Percentiles rank a stretch among this genome's conserved stretches.
Conservation (phyloP, 2,329 filamentous ascomycete species). For the Cryphonectria carpinicola region DNA sequence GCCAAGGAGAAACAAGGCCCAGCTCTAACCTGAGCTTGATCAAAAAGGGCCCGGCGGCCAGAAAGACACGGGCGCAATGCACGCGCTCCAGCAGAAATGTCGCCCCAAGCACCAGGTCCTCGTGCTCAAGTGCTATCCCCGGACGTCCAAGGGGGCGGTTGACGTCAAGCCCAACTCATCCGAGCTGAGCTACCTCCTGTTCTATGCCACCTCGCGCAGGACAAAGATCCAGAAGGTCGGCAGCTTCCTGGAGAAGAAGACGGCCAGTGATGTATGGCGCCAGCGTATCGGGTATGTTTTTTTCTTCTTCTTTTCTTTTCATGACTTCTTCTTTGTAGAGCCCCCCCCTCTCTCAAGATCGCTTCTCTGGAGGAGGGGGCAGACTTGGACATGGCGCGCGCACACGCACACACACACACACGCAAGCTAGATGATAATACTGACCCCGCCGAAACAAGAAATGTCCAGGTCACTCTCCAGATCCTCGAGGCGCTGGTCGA, state of each 20-base stretch:
- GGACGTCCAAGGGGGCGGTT: slow-evolving; percentile 85
- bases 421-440: not conserved
- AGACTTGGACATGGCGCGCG: too few relatives aligned
- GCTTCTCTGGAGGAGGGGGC: too few relatives aligned
- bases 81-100: slow-evolving; percentile 68
- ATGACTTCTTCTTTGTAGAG: not conserved
- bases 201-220: slow-evolving; percentile 91
- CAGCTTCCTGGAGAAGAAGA: slow-evolving; percentile 92
- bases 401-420: too few relatives aligned
- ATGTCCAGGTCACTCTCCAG: slow-evolving; percentile 92
- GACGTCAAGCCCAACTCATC: slow-evolving; percentile 96
- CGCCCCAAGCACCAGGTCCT: slow-evolving; percentile 97
- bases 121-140: slow-evolving; percentile 94
- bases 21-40: not conserved
- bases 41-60: not conserved
- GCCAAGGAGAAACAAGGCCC: not conserved
- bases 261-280: slow-evolving; percentile 87
- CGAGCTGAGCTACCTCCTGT: slow-evolving; percentile 94
- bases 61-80: slow-evolving; percentile 50
- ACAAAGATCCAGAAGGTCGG: slow-evolving; percentile 97
- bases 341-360: not conserved
- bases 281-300: slow-evolving; percentile 76
- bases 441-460: slow-evolving; percentile 53
- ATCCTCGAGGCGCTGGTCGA: slow-evolving; percentile 92
- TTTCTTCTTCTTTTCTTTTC: not conserved